Conservation (phyloP, 2,329 filamentous ascomycete genomes). For the Colletotrichum camelliae region DNA sequence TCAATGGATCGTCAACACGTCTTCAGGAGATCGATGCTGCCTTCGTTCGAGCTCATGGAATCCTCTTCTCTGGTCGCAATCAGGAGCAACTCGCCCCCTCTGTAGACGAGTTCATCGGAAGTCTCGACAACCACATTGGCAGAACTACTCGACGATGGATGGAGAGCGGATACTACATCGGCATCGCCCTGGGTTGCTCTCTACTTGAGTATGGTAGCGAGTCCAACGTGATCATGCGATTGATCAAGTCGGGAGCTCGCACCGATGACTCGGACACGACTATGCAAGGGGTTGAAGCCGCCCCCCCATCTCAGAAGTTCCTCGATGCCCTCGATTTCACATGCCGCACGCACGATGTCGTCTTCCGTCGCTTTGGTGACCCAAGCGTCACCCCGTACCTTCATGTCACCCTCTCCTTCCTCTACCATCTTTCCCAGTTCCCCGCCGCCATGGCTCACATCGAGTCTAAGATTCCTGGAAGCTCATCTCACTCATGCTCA, state of each 20-base stretch:
- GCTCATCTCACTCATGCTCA: constrained; percentile 45
- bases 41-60: neutral
- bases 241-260: neutral
- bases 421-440: constrained; percentile 49
- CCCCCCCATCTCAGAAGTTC: constrained; percentile 35
- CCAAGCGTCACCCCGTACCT: constrained; percentile 50
- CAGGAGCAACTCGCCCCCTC: neutral
- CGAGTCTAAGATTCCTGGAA: constrained; percentile 57
- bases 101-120: constrained; percentile 45
- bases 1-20: constrained; percentile 27
- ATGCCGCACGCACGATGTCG: neutral
- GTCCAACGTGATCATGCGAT: neutral
- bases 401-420: constrained; percentile 66
- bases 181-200: constrained; percentile 58
- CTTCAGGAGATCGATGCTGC: neutral
- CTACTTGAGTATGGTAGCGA: constrained; percentile 56
- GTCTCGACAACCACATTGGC: constrained; percentile 64
- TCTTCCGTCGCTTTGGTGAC: neutral
- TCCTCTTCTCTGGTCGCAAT: neutral
- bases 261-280: neutral
- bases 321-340: constrained; percentile 64
- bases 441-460: constrained; percentile 49
- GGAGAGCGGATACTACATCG: constrained; percentile 60
- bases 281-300: neutral
- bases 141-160: constrained; percentile 56